Evolutionary conservation across 1,284 basidiomycete genomes (phyloP).

Genomic region (Sanguinoderma infundibulare): DNA sequence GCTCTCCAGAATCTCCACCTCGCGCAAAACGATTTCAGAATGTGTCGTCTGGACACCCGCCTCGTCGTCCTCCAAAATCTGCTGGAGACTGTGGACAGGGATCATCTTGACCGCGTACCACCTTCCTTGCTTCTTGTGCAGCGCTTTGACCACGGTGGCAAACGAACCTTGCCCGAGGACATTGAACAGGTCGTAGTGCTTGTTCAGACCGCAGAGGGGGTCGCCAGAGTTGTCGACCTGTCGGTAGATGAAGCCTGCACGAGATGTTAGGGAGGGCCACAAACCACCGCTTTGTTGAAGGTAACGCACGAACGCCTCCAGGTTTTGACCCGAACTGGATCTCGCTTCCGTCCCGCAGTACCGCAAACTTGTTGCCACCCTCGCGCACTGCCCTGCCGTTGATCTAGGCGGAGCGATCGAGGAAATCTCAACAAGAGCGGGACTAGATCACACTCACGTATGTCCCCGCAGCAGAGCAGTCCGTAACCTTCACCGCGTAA

Average conservation of each 20-base stretch:
- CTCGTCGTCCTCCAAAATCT: conserved; percentile 1
- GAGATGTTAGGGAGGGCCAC: conserved; percentile 16
- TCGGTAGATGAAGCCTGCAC: conserved; percentile 52
- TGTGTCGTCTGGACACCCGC: conserved; percentile 43
- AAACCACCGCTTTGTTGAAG: conserved; percentile 62
- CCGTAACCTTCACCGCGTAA: conserved; percentile 69
- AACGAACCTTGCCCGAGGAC: conserved; percentile 84
- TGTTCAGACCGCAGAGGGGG: conserved; percentile 59
- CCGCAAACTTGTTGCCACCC: conserved; percentile 46
- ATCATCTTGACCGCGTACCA: conserved; percentile 84
- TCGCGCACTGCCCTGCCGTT: conserved; percentile 69
- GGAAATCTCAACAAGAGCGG: background rate
- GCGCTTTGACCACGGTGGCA: conserved; percentile 76
- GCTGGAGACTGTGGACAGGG: conserved; percentile 45
- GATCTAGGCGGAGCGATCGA: conserved; percentile 51
- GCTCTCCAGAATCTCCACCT: conserved; percentile 79
- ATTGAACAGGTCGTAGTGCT: conserved; percentile 62
- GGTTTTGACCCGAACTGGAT: conserved; percentile 72
- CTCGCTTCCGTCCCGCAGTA: conserved; percentile 82
- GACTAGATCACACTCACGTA: conserved; percentile 65
- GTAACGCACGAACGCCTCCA: conserved; percentile 48
- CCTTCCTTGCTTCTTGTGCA: conserved; percentile 61
- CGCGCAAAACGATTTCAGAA: conserved; percentile 43
- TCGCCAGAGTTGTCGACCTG: conserved; percentile 52
- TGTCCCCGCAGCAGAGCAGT: conserved; percentile 81